Evolutionary conservation across 1,139 yeast genomes (phyloP), one percentile per base, ranked within the genome.

Genomic region (Candida mesenterica): DNA sequence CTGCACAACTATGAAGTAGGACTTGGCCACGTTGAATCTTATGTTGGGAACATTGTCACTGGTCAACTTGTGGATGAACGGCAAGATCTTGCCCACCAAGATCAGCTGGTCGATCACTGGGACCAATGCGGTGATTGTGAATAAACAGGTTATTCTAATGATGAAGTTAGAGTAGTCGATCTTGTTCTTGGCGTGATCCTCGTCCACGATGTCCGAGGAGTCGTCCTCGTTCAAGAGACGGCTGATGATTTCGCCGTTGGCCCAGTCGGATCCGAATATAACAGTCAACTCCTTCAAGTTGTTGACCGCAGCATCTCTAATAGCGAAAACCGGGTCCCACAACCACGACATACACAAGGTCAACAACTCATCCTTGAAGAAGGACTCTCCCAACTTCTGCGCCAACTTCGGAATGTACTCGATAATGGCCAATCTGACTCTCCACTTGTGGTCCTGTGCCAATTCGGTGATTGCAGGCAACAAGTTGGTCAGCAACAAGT

Each of bases 391-490:
- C 44, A 94, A 71, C 62, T 94, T 98, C 52, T 86, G 85, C n/a
- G 98, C 97, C 46, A 94, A 72, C 49, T 92, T 73, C 16, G 99
- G 99, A 50, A 90, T 88, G 62, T 94, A 94, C 59, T 94, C 96
- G 55, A 94, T 94, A 44, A 94, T 92, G 12, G 98, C 98, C 57
- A 94, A 74, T 55, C 98, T 81, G 19, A 94, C 97, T 54, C 98
- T 79, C 99, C 99, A 94, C 57, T 90, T 94, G 52, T 83, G 83
- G 64, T 94, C 98, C 57, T 89, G 94, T 6, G 98, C 97, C 47
- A 94, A 75, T 51, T 92, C 97, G 16, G 96, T 83, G 45, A 94
- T 90, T 2, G 98, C 98, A 4, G 99, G 99, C 46, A 94, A 72
- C 45, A 94, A 72, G 33, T 89, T 83, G 51, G 90, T 90, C 26